Base-by-base conservation (phyloP, 2,329 filamentous ascomycete genomes). In the Fusarium sororula region DNA sequence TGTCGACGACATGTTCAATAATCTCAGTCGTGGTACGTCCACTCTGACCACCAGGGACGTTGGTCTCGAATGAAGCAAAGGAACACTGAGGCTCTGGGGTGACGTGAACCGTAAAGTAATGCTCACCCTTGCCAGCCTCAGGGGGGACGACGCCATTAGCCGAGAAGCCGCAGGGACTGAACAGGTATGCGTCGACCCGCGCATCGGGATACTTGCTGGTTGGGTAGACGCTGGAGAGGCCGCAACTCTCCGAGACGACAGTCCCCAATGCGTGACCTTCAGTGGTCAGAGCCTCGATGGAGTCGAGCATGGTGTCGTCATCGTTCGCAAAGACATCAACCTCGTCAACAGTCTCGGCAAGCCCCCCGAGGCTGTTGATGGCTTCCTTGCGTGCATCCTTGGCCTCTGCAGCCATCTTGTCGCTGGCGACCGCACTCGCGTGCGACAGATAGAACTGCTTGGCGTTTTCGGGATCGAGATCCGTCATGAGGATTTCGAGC, bases 71-170 rank as follows among this genome's bases (percentile, higher is more conserved):
- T 5, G 95, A 98, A 41, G 96, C 96, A 82, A 97, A 99, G 10
- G 95, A 98, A 87, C 96, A 99, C 79, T 98, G 91, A 20, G 96
- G 94, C 87, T 99, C 96, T 1, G 96, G 96, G 0, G 96, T 99
- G 75, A 99, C 96, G 81, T 99, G 96, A 30, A 99, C 96, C 2
- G 96, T 99, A 84, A 98, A 99, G 85, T 99, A 99, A 84, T 98
- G 95, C 45, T 90, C 92, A 8, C 89, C 85, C 59, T 86, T 87
- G 68, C 75, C 84, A 59, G 87, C 87, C 39, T 90, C 74, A 55
- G 94, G 92, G 12, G 96, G 96, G 47, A 99, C 90, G 26, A 99
- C 95, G 60, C 95, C 96, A 80, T 99, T 99, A 82, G 96, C 96
- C 12, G 95, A 98, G 84, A 98, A 99, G 66, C 96, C 96, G 80